phyloP scores from a whole-genome alignment of 176 grass and related monocot species.

The Cenchrus fungigraminus region DNA sequence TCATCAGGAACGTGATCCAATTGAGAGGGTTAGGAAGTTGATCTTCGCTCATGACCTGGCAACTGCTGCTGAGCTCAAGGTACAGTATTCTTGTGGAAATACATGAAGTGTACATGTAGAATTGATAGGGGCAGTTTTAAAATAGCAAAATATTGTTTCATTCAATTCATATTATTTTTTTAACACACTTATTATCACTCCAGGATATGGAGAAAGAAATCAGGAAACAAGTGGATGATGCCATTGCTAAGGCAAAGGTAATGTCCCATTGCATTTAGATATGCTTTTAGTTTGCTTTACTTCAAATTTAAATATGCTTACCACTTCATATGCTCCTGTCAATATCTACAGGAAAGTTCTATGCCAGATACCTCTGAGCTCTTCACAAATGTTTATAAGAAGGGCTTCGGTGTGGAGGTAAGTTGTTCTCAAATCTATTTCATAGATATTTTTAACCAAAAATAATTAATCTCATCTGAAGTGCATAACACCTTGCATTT shows the following conservation, averaged over 20 bases:
- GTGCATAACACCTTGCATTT: not conserved
- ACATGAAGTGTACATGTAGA: not conserved
- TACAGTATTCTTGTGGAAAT: slow-evolving; percentile 29
- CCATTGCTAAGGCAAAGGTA: slow-evolving; percentile 88
- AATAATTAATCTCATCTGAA: not conserved
- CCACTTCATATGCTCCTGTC: slow-evolving; percentile 34
- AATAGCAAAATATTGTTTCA: not conserved
- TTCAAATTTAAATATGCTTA: slow-evolving; percentile 38
- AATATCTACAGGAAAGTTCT: slow-evolving; percentile 71
- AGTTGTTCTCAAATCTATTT: slow-evolving; percentile 29
- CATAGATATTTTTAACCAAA: not conserved
- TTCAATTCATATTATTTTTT: not conserved
- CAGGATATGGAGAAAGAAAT: slow-evolving; percentile 94
- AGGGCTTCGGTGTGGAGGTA: slow-evolving; percentile 85
- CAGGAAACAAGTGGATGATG: slow-evolving; percentile 89
- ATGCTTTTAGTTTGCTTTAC: not conserved
- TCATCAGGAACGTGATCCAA: slow-evolving; percentile 85
- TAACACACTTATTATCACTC: slow-evolving; percentile 27
- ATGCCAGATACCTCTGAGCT: slow-evolving; percentile 92
- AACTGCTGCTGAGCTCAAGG: slow-evolving; percentile 87
- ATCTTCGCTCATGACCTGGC: slow-evolving; percentile 77
- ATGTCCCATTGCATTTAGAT: slow-evolving; percentile 28
- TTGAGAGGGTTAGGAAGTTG: slow-evolving; percentile 95
- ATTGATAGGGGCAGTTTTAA: not conserved
- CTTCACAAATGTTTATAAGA: slow-evolving; percentile 84